Evolutionary conservation across 192 early-diverging fungal species (phyloP).

Genomic region (Coemansia sp.): DNA sequence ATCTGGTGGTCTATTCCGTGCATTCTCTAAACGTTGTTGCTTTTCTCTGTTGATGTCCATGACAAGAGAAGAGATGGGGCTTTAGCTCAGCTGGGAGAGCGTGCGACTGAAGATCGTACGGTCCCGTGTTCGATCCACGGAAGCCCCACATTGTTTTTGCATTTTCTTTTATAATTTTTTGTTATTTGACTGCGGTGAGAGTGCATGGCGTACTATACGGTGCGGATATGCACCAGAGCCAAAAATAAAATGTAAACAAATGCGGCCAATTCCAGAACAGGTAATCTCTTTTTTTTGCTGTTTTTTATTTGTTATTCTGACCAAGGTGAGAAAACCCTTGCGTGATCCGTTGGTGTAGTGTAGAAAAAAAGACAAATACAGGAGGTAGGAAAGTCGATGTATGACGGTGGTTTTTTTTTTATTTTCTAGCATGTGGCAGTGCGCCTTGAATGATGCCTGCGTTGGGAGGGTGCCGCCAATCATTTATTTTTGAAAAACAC

Average conservation of each 20-base stretch:
- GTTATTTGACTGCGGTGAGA: neutral
- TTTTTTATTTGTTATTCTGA: neutral
- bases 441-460: neutral
- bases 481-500: neutral
- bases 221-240: constrained; percentile 9
- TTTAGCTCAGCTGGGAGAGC: constrained; percentile 22
- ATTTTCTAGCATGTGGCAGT: neutral
- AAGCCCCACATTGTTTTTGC: constrained; percentile 3
- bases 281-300: neutral
- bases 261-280: neutral
- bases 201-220: neutral
- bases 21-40: too few relatives aligned
- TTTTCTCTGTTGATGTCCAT: too few relatives aligned
- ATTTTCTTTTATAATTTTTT: neutral
- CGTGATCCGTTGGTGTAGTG: neutral
- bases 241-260: constrained; percentile 2
- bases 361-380: neutral
- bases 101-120: constrained; percentile 19
- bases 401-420: neutral
- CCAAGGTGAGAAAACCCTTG: neutral
- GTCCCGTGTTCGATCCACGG: constrained; percentile 20
- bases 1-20: too few relatives aligned
- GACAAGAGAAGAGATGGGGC: constrained; percentile 4
- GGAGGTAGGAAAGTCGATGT: neutral
- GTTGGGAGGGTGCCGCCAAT: neutral